phyloP scores from a whole-genome alignment of 2,329 filamentous ascomycete species.

The Fusarium sp. region DNA sequence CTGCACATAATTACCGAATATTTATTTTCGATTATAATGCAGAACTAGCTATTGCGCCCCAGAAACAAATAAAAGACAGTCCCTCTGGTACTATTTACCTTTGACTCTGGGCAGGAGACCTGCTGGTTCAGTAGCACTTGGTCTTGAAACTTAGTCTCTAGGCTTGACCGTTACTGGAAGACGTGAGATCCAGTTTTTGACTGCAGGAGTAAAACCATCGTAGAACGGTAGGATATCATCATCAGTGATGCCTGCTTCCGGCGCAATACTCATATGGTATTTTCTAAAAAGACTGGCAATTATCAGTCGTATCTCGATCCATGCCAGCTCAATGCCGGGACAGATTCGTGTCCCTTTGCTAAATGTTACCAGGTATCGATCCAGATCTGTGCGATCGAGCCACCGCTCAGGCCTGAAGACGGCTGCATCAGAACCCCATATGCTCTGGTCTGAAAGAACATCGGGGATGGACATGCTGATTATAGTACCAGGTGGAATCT shows the following conservation, averaged over 20 bases:
- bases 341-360: too few species aligned
- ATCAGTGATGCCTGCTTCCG: not conserved
- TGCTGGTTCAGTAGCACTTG: too few species aligned
- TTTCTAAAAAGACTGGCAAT: too few species aligned
- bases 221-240: constrained; percentile 18
- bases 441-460: not conserved
- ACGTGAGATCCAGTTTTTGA: constrained; percentile 17
- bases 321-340: too few species aligned
- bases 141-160: not conserved
- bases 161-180: not conserved
- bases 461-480: constrained; percentile 17
- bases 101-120: too few species aligned
- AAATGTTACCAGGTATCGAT: not conserved
- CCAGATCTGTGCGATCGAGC: constrained; percentile 9
- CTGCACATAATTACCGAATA: too few species aligned
- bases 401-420: constrained; percentile 4
- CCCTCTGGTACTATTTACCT: too few species aligned
- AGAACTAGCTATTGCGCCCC: too few species aligned
- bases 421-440: constrained; percentile 3
- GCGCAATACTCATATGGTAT: too few species aligned
- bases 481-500: constrained; percentile 4
- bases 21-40: too few species aligned
- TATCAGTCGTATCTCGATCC: too few species aligned
- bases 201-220: constrained; percentile 14
- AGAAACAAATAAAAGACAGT: too few species aligned